Conservation (phyloP, 148 eudicot species). For the Euryodendron excelsum region DNA sequence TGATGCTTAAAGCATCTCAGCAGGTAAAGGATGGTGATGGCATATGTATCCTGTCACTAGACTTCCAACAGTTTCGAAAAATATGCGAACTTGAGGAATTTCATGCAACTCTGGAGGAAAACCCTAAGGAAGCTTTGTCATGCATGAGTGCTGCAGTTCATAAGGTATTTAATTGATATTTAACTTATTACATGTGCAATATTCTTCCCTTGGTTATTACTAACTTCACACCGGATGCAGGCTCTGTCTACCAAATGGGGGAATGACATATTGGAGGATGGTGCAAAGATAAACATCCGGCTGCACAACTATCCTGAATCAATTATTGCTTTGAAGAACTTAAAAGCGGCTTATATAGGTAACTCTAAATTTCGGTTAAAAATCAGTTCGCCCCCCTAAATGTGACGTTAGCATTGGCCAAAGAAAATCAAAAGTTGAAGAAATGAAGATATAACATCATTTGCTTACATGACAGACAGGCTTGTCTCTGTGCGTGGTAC, state of each 20-base stretch:
- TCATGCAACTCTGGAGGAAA: constrained; percentile 50
- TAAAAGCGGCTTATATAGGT: constrained; percentile 99
- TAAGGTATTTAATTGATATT: constrained; percentile 44
- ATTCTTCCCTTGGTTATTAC: not conserved
- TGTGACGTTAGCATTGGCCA: not conserved
- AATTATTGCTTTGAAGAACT: constrained; percentile 79
- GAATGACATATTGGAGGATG: constrained; percentile 35
- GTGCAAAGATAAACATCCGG: constrained; percentile 66
- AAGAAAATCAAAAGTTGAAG: constrained; percentile 1
- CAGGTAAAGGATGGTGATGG: constrained; percentile 77
- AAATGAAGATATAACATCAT: not conserved
- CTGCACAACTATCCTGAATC: constrained; percentile 77
- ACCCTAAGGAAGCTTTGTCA: constrained; percentile 81
- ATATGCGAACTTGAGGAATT: constrained; percentile 50
- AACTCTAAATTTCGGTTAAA: constrained; percentile 12
- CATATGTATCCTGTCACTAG: constrained; percentile 48
- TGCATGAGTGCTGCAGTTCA: constrained; percentile 94
- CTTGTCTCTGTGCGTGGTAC: constrained; percentile 92
- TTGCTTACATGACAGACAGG: constrained; percentile 59
- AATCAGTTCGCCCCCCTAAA: not conserved
- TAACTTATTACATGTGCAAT: not conserved
- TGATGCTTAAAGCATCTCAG: constrained; percentile 13
- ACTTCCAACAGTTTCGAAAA: constrained; percentile 69
- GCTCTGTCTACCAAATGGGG: constrained; percentile 40
- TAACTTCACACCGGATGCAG: constrained; percentile 32